Evolutionary conservation across 306 rosid species (phyloP), one percentile per base, ranked within the genome.

Genomic region (Astragalus membranaceus): DNA sequence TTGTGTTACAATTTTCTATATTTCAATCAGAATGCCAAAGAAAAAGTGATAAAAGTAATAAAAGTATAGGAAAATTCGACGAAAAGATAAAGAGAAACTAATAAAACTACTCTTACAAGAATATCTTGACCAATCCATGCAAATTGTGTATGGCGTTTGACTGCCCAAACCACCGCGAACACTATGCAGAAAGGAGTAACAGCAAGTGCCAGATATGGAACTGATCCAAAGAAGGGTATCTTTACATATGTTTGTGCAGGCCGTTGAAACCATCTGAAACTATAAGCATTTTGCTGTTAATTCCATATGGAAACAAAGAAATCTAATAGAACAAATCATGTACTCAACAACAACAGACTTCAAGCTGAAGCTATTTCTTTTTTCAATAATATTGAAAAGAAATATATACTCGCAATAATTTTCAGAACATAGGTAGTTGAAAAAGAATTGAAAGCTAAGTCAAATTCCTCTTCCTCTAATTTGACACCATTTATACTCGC

Each of bases 61-160:
- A 64, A 63, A 44, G 36, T 44, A 63, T 8, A 39, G 8, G 72
- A 13, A 44, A 70, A 39, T 0, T 23, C 48, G 14, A 52, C 75
- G 15, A 69, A 42, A 67, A 46, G 23, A 72, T 20, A 50, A 60
- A 82, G 30, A 29, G 36, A 32, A 54, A 62, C 41, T 35, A 48
- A 65, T 42, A 73, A 59, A 71, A 53, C 15, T 50, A 72, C 68
- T 75, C 97, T 91, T 85, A 94, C 99, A 43, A 94, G 95, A 81
- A 91, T 86, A 86, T 94, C 99, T 82, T 94, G 97, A 81, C 96
- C 97, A 44, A 91, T 94, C 99, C 99, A 94, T 61, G 99, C 97
- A 80, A 62, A 79, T 9, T 87, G 49, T 36, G 35, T 35, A 26
- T 57, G 88, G 39, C 92, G 95, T 69, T 83, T 35, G 64, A 74